These are phyloP conservation scores for Calonectria pauciramosa DNA, from an alignment of 2,329 filamentous ascomycete species.

Conservation along the genomic window DNA sequence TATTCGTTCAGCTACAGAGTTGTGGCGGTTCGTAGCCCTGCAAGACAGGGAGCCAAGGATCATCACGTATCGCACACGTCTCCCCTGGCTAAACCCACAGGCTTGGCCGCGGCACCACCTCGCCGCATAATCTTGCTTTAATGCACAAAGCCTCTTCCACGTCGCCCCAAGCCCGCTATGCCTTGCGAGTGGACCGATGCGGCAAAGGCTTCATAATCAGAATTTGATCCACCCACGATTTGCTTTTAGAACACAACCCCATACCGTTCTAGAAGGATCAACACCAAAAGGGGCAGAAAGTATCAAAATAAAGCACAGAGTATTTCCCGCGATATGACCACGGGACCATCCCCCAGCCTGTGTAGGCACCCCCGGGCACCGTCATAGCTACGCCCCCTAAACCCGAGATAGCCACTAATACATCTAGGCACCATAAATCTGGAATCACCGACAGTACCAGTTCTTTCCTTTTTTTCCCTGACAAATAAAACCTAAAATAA, in stretches of 20 bases:
- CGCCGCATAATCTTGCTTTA: slow-evolving; percentile 9
- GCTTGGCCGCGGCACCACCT: neutral
- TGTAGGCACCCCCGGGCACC: neutral
- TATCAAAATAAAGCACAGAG: neutral
- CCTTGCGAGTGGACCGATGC: neutral
- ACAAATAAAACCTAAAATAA: too few species aligned
- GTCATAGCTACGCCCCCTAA: neutral
- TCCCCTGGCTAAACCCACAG: neutral
- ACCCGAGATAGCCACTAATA: neutral
- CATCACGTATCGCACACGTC: neutral
- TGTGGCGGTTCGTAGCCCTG: slow-evolving; percentile 17
- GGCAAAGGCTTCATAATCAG: neutral
- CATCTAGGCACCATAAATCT: neutral
- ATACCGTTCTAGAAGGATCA: neutral
- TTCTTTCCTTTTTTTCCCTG: too few species aligned
- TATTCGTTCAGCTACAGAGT: slow-evolving; percentile 12
- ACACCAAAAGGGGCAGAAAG: neutral
- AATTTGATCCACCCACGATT: neutral
- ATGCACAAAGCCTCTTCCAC: neutral
- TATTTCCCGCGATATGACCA: neutral
- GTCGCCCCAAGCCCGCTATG: neutral
- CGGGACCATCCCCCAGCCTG: neutral
- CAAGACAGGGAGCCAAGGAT: slow-evolving; percentile 5
- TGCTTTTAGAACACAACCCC: neutral
- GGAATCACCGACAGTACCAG: neutral